Conservation (phyloP, 805 yeast genomes). For the Candida nitratophila region DNA sequence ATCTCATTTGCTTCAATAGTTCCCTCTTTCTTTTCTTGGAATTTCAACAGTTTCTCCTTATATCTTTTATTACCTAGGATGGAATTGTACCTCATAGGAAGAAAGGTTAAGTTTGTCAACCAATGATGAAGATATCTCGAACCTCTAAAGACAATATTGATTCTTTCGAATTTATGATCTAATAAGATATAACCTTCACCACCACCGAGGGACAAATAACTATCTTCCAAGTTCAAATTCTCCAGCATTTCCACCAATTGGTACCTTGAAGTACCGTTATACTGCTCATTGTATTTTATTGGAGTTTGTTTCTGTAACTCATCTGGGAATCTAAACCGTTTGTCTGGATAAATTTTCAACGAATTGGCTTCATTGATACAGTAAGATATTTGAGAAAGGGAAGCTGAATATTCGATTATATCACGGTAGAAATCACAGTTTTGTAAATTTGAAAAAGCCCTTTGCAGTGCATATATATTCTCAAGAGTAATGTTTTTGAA, state of each 20-base stretch:
- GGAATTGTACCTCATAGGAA: constrained; percentile 1
- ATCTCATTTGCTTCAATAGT: too few species aligned
- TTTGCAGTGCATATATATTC: background rate
- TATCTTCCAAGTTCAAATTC: constrained; percentile 1
- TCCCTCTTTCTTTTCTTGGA: too few species aligned
- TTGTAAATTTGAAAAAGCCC: too few species aligned
- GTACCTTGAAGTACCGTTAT: background rate
- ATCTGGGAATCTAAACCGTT: constrained; percentile 9
- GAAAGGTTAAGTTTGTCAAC: constrained; percentile 13
- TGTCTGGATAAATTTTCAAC: constrained; percentile 1
- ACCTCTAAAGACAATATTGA: constrained; percentile 13
- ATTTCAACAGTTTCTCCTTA: too few species aligned
- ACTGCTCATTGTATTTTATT: background rate
- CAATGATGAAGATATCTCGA: constrained; percentile 11
- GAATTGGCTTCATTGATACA: constrained; percentile 12
- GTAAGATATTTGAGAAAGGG: constrained; percentile 11
- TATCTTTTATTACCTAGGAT: too few species aligned
- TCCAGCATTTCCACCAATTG: background rate
- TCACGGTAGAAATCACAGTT: background rate
- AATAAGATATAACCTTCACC: constrained; percentile 14
- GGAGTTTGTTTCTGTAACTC: background rate
- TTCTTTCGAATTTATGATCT: constrained; percentile 8
- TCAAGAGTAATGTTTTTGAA: background rate
- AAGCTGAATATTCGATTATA: background rate
- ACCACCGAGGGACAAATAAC: constrained; percentile 10